A percentile compares a stretch with the other conserved stretches of the same genome.
Evolutionary conservation across 495 filamentous ascomycete species (phyloP).

Genomic region (Penicillium flavigenum): DNA sequence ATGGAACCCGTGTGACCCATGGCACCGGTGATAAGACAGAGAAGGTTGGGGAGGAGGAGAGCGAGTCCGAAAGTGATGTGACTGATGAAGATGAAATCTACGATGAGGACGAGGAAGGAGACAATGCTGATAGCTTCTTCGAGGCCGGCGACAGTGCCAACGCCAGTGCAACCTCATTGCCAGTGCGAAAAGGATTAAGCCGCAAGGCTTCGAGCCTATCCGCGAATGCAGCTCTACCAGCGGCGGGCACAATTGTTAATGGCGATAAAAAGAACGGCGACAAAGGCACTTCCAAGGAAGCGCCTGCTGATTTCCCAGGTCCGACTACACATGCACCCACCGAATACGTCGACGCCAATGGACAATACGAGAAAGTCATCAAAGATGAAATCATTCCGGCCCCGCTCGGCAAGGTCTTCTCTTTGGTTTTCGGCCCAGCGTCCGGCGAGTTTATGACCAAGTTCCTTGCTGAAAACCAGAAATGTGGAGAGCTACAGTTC

Average conservation of each 20-base stretch:
- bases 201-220: conserved; percentile 68
- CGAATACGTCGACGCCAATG: conserved; percentile 70
- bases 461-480: conserved; percentile 83
- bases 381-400: conserved; percentile 85
- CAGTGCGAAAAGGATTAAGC: conserved; percentile 50
- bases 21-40: conserved; percentile 88
- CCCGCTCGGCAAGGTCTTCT: conserved; percentile 90
- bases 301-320: conserved; percentile 74
- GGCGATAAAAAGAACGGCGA: conserved; percentile 51
- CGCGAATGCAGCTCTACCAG: conserved; percentile 35
- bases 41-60: conserved; percentile 62
- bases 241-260: conserved; percentile 27
- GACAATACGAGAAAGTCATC: conserved; percentile 80
- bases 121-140: conserved; percentile 56
- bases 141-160: conserved; percentile 58
- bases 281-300: conserved; percentile 54
- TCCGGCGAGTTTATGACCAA: conserved; percentile 79
- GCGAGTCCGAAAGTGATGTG: conserved; percentile 52
- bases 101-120: conserved; percentile 69
- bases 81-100: conserved; percentile 73
- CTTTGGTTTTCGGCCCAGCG: conserved; percentile 75
- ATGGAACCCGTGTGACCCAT: conserved; percentile 76
- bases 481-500: conserved; percentile 80
- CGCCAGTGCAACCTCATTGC: conserved; percentile 57
- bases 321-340: conserved; percentile 81